phyloP scores from a whole-genome alignment of 257 asterid species.

The Solanum bulbocastanum region DNA sequence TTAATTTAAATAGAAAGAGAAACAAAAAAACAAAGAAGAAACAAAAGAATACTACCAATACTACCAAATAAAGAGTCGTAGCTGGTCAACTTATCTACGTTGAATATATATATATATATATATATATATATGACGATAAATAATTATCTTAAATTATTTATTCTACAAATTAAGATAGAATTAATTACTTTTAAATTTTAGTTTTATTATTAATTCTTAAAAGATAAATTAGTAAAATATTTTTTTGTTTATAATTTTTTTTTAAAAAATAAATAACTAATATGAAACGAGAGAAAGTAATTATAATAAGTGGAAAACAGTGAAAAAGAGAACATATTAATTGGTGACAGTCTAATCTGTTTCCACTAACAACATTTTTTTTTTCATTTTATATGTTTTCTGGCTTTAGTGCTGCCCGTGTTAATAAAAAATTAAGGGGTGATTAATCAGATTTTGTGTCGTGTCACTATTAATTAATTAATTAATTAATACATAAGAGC shows the following conservation, averaged over 20 bases:
- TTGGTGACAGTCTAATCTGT: background rate
- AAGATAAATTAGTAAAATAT: no score
- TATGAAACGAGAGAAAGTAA: background rate
- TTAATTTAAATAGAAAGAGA: background rate
- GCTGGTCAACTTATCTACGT: background rate
- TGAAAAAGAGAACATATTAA: background rate
- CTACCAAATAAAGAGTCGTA: background rate
- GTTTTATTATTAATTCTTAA: no score
- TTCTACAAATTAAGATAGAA: no score
- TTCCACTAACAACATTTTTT: background rate
- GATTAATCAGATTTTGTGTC: background rate
- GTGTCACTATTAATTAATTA: background rate
- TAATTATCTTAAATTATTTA: no score
- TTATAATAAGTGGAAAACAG: background rate
- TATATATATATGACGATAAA: no score
- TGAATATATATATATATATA: background rate
- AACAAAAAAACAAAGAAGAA: background rate
- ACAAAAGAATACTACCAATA: background rate
- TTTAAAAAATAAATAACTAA: background rate
- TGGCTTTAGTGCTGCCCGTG: background rate
- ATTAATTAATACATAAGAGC: background rate
- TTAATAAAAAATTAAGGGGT: background rate
- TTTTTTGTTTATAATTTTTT: no score
- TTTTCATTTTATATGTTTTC: background rate
- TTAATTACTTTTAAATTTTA: no score